Conservation (phyloP, 163 green algal species). For the Prototheca cutis region DNA sequence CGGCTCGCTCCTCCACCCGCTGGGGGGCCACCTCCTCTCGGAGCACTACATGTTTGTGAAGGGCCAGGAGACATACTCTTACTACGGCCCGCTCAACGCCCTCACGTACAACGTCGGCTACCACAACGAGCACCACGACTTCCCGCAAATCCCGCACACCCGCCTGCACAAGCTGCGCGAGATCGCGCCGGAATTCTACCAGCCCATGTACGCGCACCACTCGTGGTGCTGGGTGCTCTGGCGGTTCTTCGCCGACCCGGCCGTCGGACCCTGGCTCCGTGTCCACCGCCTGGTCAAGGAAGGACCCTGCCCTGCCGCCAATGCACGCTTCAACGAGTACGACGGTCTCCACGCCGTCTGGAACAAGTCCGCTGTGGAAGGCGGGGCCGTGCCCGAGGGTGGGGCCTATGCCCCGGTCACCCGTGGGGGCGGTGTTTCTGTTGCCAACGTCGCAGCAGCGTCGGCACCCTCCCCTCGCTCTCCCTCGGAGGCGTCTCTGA, state of each 20-base stretch:
- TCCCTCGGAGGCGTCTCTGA: too few species aligned
- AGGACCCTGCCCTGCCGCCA: not conserved
- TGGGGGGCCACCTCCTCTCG: constrained; percentile 61
- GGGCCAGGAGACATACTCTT: constrained; percentile 69
- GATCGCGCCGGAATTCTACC: constrained; percentile 67
- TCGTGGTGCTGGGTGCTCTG: constrained; percentile 59
- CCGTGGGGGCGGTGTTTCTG: not conserved
- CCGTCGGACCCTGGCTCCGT: constrained; percentile 45
- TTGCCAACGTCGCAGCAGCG: too few species aligned
- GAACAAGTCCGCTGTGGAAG: too few species aligned
- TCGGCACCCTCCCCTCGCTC: too few species aligned
- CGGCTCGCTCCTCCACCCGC: constrained; percentile 54
- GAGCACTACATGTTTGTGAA: constrained; percentile 69
- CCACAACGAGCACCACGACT: constrained; percentile 80
- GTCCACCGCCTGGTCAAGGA: constrained; percentile 30
- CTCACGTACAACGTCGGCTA: constrained; percentile 68
- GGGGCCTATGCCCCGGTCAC: not conserved
- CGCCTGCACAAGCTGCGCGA: constrained; percentile 46
- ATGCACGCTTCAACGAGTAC: not conserved
- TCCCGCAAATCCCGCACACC: constrained; percentile 58
- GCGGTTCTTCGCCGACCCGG: constrained; percentile 54
- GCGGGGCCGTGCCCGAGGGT: too few species aligned
- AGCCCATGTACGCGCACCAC: constrained; percentile 44
- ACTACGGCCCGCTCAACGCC: constrained; percentile 67
- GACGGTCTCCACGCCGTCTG: constrained; percentile 1